Base-by-base conservation (phyloP, 306 rosid genomes). In the cucumber (Cucumis sativus) region DNA sequence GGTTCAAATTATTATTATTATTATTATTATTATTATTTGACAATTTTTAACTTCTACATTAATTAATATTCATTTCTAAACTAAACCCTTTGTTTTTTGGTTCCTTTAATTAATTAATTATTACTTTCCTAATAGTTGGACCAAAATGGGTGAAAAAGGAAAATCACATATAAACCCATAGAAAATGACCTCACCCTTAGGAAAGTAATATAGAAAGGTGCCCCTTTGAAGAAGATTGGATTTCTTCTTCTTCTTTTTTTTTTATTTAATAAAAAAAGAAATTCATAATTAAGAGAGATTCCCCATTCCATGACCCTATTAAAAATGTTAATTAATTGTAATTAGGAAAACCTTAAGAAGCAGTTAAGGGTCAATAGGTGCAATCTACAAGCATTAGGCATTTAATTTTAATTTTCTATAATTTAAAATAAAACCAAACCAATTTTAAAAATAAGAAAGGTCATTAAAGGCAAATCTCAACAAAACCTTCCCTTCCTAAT, bases 311-410 rank as follows among this genome's bases (percentile, higher is more conserved):
- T 84, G 87, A 84, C 84, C 85, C 80, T 20, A 74, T 23, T 71
- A 3, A 71, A 54, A 54, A 30, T 8, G 2, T 33, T 20, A 84
- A 88, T 91, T 81, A 88, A 85, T 87, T 79, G 79, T 75, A 72
- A 39, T 47, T n/a, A 5, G 82, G 65, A 77, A 81, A 86, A 80
- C 87, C 84, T 82, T 84, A 80, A 76, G 84, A 33, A 77, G 78
- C 85, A 79, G 82, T 82, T 84, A 85, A 86, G 89, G 90, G 89
- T 87, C 89, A 91, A 84, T 35, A 77, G 85, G 72, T 82, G 75
- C 10, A 74, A 52, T 73, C 62, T 79, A 66, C 35, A 79, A 59
- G 73, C 57, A 59, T 58, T 78, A 83, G 77, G 63, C 47, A 51
- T 41, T 67, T 40, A 17, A 21, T 9, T 3, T 61, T 73, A 47